A percentile compares a stretch with the other conserved stretches of the same genome.
Evolutionary conservation across 371 early-diverging fungal genomes (phyloP).

Genomic region (Apophysomyces trapeziformis): DNA sequence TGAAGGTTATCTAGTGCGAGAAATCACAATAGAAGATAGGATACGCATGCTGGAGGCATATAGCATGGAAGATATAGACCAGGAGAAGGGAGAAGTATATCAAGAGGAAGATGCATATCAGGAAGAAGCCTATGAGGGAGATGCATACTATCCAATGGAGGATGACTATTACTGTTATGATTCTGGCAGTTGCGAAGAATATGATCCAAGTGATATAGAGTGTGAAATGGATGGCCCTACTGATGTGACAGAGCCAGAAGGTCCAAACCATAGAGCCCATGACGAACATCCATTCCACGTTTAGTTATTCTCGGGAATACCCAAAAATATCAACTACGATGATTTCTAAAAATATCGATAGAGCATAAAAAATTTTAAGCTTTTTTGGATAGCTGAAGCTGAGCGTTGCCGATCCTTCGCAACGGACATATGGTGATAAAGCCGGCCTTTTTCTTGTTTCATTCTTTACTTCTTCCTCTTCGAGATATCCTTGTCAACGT

Average conservation of each 20-base stretch:
- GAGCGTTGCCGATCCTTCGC: too few relatives aligned
- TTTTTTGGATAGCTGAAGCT: too few relatives aligned
- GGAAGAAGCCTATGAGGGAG: conserved; percentile 14
- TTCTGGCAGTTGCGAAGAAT: conserved; percentile 5
- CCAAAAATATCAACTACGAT: too few relatives aligned
- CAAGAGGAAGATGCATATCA: conserved; percentile 19
- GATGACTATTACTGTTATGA: not conserved
- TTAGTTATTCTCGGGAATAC: too few relatives aligned
- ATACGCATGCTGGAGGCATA: conserved; percentile 26
- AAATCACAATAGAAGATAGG: conserved; percentile 38
- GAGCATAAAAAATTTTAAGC: too few relatives aligned
- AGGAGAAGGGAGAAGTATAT: not conserved
- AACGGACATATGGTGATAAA: too few relatives aligned
- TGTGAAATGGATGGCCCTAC: not conserved
- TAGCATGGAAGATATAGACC: not conserved
- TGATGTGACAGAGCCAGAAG: not conserved
- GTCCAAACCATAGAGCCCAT: not conserved
- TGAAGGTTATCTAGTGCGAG: conserved; percentile 56
- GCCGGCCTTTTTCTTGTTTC: too few relatives aligned
- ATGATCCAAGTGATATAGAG: not conserved
- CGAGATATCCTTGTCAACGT: too few relatives aligned
- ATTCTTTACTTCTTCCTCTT: too few relatives aligned
- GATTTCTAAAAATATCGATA: too few relatives aligned
- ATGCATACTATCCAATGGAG: conserved; percentile 12
- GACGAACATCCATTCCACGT: not conserved